These are phyloP conservation scores for Aspergillus affinis DNA, from an alignment of 495 filamentous ascomycete species.

Conservation along the genomic window DNA sequence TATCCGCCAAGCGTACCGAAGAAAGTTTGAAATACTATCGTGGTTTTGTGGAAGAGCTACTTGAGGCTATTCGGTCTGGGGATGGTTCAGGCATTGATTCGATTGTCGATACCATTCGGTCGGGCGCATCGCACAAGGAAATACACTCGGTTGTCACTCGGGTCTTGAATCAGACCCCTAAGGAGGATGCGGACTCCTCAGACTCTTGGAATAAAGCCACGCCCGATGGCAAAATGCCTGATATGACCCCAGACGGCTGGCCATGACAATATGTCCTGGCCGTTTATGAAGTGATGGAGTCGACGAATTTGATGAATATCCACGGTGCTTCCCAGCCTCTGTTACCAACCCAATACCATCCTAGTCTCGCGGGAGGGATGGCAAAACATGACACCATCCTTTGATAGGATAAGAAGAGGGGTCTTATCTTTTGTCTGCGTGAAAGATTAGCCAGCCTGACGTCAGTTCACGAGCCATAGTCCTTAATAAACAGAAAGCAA, in stretches of 20 bases:
- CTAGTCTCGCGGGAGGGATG: background rate
- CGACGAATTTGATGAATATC: background rate
- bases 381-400: background rate
- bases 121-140: slow-evolving; percentile 23
- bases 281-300: background rate
- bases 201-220: background rate
- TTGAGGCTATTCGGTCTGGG: slow-evolving; percentile 27
- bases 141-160: slow-evolving; percentile 15
- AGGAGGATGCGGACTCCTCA: background rate
- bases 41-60: slow-evolving; percentile 30
- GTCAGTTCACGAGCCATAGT: background rate
- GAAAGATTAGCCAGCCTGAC: background rate
- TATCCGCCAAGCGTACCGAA: slow-evolving; percentile 30
- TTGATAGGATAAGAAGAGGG: background rate
- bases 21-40: slow-evolving; percentile 31
- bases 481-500: background rate
- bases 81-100: slow-evolving; percentile 21
- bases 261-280: background rate
- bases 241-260: slow-evolving; percentile 8
- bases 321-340: background rate
- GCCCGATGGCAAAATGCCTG: background rate
- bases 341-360: background rate
- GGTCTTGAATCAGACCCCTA: background rate
- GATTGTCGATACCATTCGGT: slow-evolving; percentile 29
- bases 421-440: background rate